phyloP scores from a whole-genome alignment of 352 stramenopile species.

The Phytophthora kernoviae region DNA sequence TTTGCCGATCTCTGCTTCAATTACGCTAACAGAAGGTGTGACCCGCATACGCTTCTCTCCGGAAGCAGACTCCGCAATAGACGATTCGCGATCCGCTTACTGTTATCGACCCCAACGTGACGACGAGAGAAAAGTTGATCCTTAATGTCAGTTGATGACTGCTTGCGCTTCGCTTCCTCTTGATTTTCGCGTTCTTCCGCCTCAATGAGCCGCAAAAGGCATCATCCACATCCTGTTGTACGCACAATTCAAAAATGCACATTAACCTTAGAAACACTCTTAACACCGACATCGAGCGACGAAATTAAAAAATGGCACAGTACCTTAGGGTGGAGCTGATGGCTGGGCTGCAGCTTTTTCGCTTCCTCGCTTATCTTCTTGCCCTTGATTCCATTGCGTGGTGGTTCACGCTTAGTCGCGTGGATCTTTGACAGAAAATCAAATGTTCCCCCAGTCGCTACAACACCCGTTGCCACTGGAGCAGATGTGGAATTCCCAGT shows the following conservation, averaged over 20 bases:
- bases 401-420: slow-evolving; percentile 30
- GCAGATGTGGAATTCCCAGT: slow-evolving; percentile 23
- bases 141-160: slow-evolving; percentile 54
- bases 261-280: not conserved
- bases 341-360: slow-evolving; percentile 18
- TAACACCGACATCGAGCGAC: slow-evolving; percentile 3
- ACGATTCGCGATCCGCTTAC: slow-evolving; percentile 25
- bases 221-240: slow-evolving; percentile 69
- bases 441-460: slow-evolving; percentile 81
- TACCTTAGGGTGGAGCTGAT: slow-evolving; percentile 36
- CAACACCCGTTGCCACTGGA: slow-evolving; percentile 61
- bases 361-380: slow-evolving; percentile 20
- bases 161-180: slow-evolving; percentile 62
- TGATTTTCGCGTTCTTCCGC: slow-evolving; percentile 74
- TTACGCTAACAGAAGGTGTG: not conserved
- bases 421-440: slow-evolving; percentile 88
- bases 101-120: not conserved
- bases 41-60: slow-evolving; percentile 31
- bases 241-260: not conserved
- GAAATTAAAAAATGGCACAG: not conserved
- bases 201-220: slow-evolving; percentile 78
- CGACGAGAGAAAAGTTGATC: slow-evolving; percentile 62
- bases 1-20: slow-evolving; percentile 4
- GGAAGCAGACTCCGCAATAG: slow-evolving; percentile 9
- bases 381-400: slow-evolving; percentile 13